These are phyloP conservation scores for Aspergillus fumigatiaffinis DNA, from an alignment of 2,329 filamentous ascomycete species.

Conservation along the genomic window DNA sequence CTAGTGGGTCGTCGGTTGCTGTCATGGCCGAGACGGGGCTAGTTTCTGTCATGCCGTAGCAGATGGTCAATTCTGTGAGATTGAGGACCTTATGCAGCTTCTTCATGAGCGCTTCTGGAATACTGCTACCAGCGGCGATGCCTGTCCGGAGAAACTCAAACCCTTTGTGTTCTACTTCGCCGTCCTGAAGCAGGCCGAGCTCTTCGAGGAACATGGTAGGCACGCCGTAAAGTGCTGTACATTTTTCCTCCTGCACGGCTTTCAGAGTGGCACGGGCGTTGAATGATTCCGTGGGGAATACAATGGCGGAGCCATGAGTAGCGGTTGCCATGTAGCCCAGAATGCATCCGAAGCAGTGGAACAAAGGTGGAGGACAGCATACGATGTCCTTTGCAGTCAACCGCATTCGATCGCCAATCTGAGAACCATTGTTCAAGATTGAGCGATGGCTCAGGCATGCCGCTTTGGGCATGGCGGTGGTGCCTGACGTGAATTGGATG, in stretches of 20 bases:
- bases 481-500: constrained; percentile 97
- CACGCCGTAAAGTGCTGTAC: constrained; percentile 77
- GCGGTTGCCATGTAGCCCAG: constrained; percentile 96
- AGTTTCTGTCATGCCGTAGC: constrained; percentile 96
- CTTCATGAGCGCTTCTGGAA: constrained; percentile 70
- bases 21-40: constrained; percentile 72
- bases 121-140: constrained; percentile 82
- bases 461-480: constrained; percentile 84
- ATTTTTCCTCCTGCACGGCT: constrained; percentile 59
- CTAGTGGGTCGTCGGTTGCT: constrained; percentile 67
- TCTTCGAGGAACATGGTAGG: constrained; percentile 93
- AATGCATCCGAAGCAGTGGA: constrained; percentile 80
- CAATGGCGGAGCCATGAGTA: constrained; percentile 72
- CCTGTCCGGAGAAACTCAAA: constrained; percentile 74
- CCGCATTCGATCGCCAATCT: constrained; percentile 82
- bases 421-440: constrained; percentile 88
- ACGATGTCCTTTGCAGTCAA: constrained; percentile 68
- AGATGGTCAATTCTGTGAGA: constrained; percentile 79
- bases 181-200: constrained; percentile 67
- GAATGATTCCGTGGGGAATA: constrained; percentile 85
- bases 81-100: constrained; percentile 68
- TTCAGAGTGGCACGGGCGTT: constrained; percentile 69
- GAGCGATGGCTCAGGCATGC: constrained; percentile 79
- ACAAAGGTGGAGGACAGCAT: constrained; percentile 57
- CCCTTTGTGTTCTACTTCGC: constrained; percentile 46